Evolutionary conservation across 2,329 filamentous ascomycete genomes (phyloP), one percentile per base, ranked within the genome.

Genomic region (Sporothrix euskadiensis): DNA sequence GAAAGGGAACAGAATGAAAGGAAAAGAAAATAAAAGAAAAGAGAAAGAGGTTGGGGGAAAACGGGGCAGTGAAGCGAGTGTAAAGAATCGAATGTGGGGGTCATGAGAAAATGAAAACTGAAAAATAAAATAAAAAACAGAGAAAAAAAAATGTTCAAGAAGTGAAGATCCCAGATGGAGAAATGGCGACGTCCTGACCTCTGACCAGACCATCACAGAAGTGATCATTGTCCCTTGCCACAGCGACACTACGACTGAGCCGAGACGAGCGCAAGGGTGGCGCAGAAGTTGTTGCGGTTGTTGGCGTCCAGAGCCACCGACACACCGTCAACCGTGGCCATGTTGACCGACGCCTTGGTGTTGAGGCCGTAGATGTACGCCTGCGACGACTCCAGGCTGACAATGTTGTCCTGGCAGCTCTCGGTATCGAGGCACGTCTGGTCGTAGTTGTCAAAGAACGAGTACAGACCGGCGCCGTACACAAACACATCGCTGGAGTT

Each of bases 361-460:
- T 87, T 92, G 72, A 94, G 81, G 8, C 88, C 92, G 76, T 88
- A 92, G 52, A 94, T 80, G 76, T 89, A 84, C 12, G 66, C 54
- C 26, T 81, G 80, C 70, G 85, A 92, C 79, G 88, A 87, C 81
- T 94, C 90, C 49, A 95, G 83, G 77, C 88, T 89, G 65, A 94
- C 86, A 83, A 96, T 94, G 82, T 94, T 91, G 73, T 90, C 85
- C 82, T 95, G 93, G 84, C 93, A 96, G 76, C 87, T 88, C 80
- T 92, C 87, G 10, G 85, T 85, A 52, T 82, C 81, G 19, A 94
- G 86, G 78, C 93, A 96, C 22, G 85, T 84, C 81, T 94, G 91
- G 52, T 83, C 84, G 82, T 95, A 95, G 85, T 94, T 93, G 81
- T 95, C 88, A 79, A 94, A 95, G 87, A 95, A 95, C 76, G 87